phyloP scores from a whole-genome alignment of 2,329 filamentous ascomycete species.

The Calonectria ilicicola region DNA sequence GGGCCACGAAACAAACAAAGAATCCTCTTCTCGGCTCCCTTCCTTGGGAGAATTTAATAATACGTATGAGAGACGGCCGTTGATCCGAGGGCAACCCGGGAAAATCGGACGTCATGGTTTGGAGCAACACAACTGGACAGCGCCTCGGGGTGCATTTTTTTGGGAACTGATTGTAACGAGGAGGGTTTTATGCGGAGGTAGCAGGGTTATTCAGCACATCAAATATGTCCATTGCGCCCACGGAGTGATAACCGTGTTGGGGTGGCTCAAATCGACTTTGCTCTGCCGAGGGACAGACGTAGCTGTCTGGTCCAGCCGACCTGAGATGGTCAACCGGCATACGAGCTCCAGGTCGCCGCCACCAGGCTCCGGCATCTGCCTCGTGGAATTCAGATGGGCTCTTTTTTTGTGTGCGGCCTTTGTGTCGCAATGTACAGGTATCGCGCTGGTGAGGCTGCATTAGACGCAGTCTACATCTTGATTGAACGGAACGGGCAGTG shows the following conservation, averaged over 20 bases:
- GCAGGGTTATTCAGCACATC: constrained; percentile 33
- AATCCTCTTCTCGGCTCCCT: constrained; percentile 16
- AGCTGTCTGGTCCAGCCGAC: constrained; percentile 39
- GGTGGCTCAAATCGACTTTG: constrained; percentile 36
- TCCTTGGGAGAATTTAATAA: constrained; percentile 16
- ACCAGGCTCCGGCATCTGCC: constrained; percentile 28
- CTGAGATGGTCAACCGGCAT: constrained; percentile 45
- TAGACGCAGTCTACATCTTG: constrained; percentile 9
- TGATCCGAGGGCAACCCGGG: constrained; percentile 40
- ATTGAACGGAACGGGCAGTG: constrained; percentile 33
- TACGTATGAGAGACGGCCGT: constrained; percentile 30
- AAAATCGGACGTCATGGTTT: constrained; percentile 29
- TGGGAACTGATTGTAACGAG: constrained; percentile 29
- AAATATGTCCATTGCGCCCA: constrained; percentile 39
- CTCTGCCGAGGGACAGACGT: constrained; percentile 39
- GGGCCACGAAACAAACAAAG: constrained; percentile 34
- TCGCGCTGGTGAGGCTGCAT: constrained; percentile 25
- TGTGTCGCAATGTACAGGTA: constrained; percentile 35
- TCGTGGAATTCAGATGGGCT: constrained; percentile 32
- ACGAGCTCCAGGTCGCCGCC: constrained; percentile 23
- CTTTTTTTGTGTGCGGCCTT: constrained; percentile 20
- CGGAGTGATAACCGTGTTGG: constrained; percentile 47
- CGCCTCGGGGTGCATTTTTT: constrained; percentile 20
- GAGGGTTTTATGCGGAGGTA: constrained; percentile 29
- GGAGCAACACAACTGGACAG: constrained; percentile 36